Percentiles rank a stretch among this genome's conserved stretches.
phyloP scores from a whole-genome alignment of 805 yeast species.

The Hemisphaericaspora nanyangensis region DNA sequence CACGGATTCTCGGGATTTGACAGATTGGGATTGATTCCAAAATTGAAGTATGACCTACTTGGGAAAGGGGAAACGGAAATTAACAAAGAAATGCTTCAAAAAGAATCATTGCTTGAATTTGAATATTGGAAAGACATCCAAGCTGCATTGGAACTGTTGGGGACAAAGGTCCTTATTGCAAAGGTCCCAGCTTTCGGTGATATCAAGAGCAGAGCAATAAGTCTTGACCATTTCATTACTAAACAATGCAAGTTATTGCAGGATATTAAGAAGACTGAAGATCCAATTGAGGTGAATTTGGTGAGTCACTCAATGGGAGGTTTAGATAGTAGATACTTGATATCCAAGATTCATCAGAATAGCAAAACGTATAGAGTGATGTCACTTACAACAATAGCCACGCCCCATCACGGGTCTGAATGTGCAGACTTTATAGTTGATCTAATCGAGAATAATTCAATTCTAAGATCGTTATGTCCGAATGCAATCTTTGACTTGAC shows the following conservation, averaged over 20 bases:
- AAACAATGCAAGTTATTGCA: slow-evolving; percentile 19
- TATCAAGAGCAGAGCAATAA: slow-evolving; percentile 63
- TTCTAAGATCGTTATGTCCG: slow-evolving; percentile 20
- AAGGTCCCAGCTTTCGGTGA: slow-evolving; percentile 81
- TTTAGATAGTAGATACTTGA: slow-evolving; percentile 73
- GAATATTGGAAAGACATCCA: slow-evolving; percentile 85
- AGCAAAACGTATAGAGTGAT: slow-evolving; percentile 53
- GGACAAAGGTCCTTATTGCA: slow-evolving; percentile 67
- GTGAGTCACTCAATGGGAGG: slow-evolving; percentile 97
- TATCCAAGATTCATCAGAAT: slow-evolving; percentile 43
- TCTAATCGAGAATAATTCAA: slow-evolving; percentile 17
- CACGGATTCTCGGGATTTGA: slow-evolving; percentile 90
- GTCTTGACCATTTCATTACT: slow-evolving; percentile 50
- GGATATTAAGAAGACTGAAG: slow-evolving; percentile 10
- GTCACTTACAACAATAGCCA: slow-evolving; percentile 78
- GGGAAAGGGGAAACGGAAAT: slow-evolving; percentile 2
- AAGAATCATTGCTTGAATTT: slow-evolving; percentile 34
- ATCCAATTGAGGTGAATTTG: slow-evolving; percentile 56
- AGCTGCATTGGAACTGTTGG: slow-evolving; percentile 53
- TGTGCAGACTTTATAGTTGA: slow-evolving; percentile 67
- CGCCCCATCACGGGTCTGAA: slow-evolving; percentile 87
- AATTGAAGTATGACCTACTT: slow-evolving; percentile 5
- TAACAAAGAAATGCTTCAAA: not conserved
- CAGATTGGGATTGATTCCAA: slow-evolving; percentile 23
- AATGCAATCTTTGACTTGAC: slow-evolving; percentile 61